These are phyloP conservation scores for Austroboletus niveus DNA, from an alignment of 1,284 basidiomycete species.

Conservation along the genomic window DNA sequence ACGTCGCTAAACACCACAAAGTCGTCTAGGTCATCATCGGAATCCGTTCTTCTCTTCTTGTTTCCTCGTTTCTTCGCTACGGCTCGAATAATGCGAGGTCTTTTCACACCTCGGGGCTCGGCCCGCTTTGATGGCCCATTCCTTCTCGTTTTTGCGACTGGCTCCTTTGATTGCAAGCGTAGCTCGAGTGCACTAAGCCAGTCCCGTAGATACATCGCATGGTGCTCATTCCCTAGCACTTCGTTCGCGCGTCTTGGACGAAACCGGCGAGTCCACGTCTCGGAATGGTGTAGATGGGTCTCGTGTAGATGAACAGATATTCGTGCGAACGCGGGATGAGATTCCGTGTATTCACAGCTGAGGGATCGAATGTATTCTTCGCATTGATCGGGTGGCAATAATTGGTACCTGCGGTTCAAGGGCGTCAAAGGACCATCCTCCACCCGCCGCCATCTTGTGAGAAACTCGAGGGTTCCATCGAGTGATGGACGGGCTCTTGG, in stretches of 20 bases:
- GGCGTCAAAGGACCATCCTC: constrained; percentile 1
- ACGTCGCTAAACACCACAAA: constrained; percentile 51
- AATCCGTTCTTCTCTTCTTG: constrained; percentile 49
- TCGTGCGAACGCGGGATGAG: constrained; percentile 57
- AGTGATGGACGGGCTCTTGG: constrained; percentile 2
- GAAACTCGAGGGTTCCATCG: constrained; percentile 16
- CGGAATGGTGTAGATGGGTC: constrained; percentile 20
- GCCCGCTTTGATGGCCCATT: constrained; percentile 26
- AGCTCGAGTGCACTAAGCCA: constrained; percentile 79
- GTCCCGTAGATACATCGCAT: constrained; percentile 73
- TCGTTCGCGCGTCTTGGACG: constrained; percentile 70
- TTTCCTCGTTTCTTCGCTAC: constrained; percentile 43
- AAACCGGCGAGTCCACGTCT: constrained; percentile 78
- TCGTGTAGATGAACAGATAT: constrained; percentile 30
- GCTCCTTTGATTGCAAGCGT: constrained; percentile 37
- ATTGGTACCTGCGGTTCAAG: not conserved
- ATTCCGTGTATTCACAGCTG: constrained; percentile 12
- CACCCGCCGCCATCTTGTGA: constrained; percentile 8
- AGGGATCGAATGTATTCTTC: constrained; percentile 17
- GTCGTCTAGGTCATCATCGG: constrained; percentile 49
- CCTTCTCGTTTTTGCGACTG: constrained; percentile 15
- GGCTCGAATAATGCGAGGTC: constrained; percentile 50
- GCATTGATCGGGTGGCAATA: constrained; percentile 18
- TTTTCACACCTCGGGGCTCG: constrained; percentile 43
- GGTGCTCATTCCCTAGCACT: constrained; percentile 79